Percentiles rank a stretch among this genome's conserved stretches.
Conservation (phyloP, 257 asterid species). For the Solanum bulbocastanum region DNA sequence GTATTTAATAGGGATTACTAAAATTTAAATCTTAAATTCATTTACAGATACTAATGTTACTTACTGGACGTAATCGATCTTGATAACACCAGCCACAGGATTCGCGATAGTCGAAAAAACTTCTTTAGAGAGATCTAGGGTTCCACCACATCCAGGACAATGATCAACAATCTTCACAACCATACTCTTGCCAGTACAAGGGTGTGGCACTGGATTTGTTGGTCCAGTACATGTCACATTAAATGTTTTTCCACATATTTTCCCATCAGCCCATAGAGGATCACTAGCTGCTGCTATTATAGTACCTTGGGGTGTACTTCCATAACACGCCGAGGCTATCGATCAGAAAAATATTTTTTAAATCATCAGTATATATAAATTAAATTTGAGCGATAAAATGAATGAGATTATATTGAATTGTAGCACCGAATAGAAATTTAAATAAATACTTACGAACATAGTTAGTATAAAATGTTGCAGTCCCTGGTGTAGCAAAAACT, state of each 20-base stretch:
- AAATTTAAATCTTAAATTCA: not conserved
- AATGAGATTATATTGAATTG: not conserved
- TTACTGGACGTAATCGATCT: not conserved
- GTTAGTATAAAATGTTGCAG: conserved; percentile 28
- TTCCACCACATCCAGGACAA: not conserved
- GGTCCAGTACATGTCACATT: not conserved
- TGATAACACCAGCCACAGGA: not conserved
- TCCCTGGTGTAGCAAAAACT: conserved; percentile 25
- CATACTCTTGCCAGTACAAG: not conserved
- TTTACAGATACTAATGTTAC: not conserved
- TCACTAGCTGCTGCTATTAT: not conserved
- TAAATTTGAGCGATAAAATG: not conserved
- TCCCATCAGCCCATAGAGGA: not conserved
- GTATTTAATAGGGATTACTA: not conserved
- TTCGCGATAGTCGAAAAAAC: not conserved
- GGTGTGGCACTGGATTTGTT: not conserved
- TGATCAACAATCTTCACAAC: not conserved
- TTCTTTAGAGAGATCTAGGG: not conserved
- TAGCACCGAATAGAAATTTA: no score
- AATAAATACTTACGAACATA: conserved; percentile 21
- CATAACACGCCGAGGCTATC: not conserved
- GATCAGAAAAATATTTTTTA: not conserved
- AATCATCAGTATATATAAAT: not conserved
- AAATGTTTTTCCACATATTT: not conserved
- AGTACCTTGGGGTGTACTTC: not conserved